Evolutionary conservation across 805 yeast species (phyloP), one percentile per base, ranked within the genome.

Genomic region (Candida khao-thaluensis): DNA sequence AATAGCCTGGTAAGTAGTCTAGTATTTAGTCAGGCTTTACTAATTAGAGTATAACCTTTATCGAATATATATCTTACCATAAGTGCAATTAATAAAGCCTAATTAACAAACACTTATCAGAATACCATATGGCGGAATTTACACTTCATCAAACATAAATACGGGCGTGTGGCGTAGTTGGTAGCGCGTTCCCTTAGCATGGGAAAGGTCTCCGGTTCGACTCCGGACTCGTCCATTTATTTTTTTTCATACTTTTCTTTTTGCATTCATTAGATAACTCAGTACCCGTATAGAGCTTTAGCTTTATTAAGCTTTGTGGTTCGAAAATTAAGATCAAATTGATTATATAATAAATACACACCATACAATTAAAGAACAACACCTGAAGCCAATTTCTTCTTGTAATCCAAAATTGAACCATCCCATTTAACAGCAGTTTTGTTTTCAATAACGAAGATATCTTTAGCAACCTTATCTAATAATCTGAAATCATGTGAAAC

Each of bases 401-500:
- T 93, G 77, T 93, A 93, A 52, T 83, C 82, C 66, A 87, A 74
- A 61, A 93, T 93, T 32, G 83, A 59, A 55, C 95, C 95, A 49
- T 93, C 86, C 99, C 99, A 93, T 77, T 88, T 80, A 43, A 96
- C 89, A 45, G 96, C 95, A 28, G 93, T 86, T 73, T 84, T 85
- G 76, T 93, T 69, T 74, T 93, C 97, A 61, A 95, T 95, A 48
- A 93, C 99, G 59, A 75, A 91, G 64, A 93, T 93, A 60, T 93
- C 98, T 74, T 91, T 86, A 40, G 99, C 99, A 61, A 93, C 87
- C 74, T 88, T 90, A 68, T 91, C 96, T 66, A 93, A 77, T 58
- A 93, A 78, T 72, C 98, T 84, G 91, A 93, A 93, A 74, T 93
- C 99, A 79, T 93, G 99, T 47, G 97, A 89, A 50, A 93, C 99